A percentile compares a stretch with the other conserved stretches of the same genome.
phyloP scores from a whole-genome alignment of 305 asterid species.

The Ilex paraguariensis region DNA sequence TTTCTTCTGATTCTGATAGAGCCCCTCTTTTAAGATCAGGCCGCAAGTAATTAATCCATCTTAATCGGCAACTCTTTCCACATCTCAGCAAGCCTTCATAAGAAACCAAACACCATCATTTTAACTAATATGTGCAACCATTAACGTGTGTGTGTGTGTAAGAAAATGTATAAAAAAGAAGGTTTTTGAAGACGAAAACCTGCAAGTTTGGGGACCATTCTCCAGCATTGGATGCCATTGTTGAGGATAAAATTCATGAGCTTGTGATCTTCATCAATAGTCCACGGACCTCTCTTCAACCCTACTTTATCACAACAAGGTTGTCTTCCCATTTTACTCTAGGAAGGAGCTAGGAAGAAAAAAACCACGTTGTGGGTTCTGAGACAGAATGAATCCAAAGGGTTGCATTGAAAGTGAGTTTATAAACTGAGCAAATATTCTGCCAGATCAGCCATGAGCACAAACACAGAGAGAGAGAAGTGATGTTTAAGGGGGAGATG shows the following conservation, averaged over 20 bases:
- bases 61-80: conserved; percentile 56
- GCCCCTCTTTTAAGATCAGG: conserved; percentile 62
- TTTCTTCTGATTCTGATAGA: conserved; percentile 45
- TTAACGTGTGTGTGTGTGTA: too few relatives aligned
- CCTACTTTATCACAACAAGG: conserved; percentile 68
- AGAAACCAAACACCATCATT: background rate
- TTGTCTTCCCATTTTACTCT: conserved; percentile 51
- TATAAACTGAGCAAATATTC: conserved; percentile 35
- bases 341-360: background rate
- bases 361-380: background rate
- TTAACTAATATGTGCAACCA: too few relatives aligned
- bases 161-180: background rate
- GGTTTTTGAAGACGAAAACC: conserved; percentile 18
- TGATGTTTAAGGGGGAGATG: conserved; percentile 30
- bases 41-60: conserved; percentile 59
- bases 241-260: conserved; percentile 42
- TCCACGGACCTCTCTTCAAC: conserved; percentile 69
- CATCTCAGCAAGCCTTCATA: conserved; percentile 44
- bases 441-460: conserved; percentile 32
- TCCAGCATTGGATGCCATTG: conserved; percentile 67
- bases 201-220: conserved; percentile 62
- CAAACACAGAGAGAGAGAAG: conserved; percentile 23
- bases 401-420: conserved; percentile 2
- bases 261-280: conserved; percentile 63
- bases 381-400: background rate